Base-by-base conservation (phyloP, 257 asterid genomes). In the Solanum sejunctum region DNA sequence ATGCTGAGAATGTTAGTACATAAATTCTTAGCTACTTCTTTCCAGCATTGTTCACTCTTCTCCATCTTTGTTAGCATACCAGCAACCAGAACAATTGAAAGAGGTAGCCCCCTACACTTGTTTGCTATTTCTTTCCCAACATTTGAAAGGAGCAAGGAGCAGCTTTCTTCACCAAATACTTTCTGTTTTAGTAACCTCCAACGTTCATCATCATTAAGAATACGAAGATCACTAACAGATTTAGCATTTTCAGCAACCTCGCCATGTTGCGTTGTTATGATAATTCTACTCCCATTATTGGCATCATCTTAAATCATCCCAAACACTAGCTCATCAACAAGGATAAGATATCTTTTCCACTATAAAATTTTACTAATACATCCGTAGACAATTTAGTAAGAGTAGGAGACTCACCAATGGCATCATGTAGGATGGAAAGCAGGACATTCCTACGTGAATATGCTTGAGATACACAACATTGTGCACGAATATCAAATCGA, bases 401-500 rank as follows among this genome's bases (percentile, higher is more conserved):
- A 1, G 84, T 89, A 2, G 87, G 87, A 2, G 81, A 78, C 45
- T 88, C 83, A 66, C 80, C 73, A 9, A 84, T 87, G 28, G 87
- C 70, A 81, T 51, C 84, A 83, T 63, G 60, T 64, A 92, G 41
- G 16, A 91, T 88, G 84, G 88, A 20, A 16, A 88, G 91, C 71
- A 89, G 72, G 20, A 92, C 81, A 6, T 84, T 81, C 71, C 71
- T 91, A 49, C 66, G 81, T 0, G 87, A 82, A 91, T 86, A 88
- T 23, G 86, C 88, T 80, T 88, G 93, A 41, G 94, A 90, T 23
- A 88, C 71, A n/a, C 85, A 88, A 36, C 41, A 90, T 89, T 92
- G 86, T 28, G 85, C 85, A 2, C 90, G 87, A 8, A 88, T 84
- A 55, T 89, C 89, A 47, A 90, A 91, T n/a, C 90, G 88, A 18